Conservation (phyloP, 2,329 filamentous ascomycete species). For the Sporothrix sp. region DNA sequence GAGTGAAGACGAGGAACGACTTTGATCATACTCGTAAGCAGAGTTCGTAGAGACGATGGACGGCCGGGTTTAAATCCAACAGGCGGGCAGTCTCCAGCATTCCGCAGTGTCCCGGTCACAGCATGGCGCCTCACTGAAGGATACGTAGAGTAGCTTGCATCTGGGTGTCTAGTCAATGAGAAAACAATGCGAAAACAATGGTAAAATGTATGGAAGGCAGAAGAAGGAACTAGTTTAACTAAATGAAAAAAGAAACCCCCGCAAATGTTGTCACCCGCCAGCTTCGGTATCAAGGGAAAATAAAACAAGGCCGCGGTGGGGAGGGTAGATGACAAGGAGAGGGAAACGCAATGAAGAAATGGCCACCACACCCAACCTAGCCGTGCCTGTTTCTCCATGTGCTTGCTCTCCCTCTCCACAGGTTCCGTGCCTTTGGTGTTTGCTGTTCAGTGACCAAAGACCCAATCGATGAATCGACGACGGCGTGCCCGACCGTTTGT, state of each 20-base stretch:
- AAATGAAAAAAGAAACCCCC: constrained; percentile 8
- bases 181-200: background rate
- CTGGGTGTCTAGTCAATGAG: too few species aligned
- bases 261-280: constrained; percentile 11
- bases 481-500: constrained; percentile 8
- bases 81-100: too few species aligned
- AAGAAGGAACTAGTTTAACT: constrained; percentile 7
- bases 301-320: background rate
- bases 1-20: too few species aligned
- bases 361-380: constrained; percentile 2
- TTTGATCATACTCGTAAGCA: too few species aligned
- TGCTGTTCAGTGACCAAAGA: constrained; percentile 13
- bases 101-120: too few species aligned
- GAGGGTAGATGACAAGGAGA: background rate
- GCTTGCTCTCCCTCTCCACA: background rate
- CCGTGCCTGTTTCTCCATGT: background rate
- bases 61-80: too few species aligned
- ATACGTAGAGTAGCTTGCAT: too few species aligned
- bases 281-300: constrained; percentile 12
- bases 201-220: background rate
- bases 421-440: constrained; percentile 5
- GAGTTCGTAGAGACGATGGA: too few species aligned
- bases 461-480: constrained; percentile 16
- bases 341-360: background rate
- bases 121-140: too few species aligned